A percentile compares a stretch with the other conserved stretches of the same genome.
phyloP scores from a whole-genome alignment of 2,329 filamentous ascomycete genomes.

The Apiospora phragmitis region DNA sequence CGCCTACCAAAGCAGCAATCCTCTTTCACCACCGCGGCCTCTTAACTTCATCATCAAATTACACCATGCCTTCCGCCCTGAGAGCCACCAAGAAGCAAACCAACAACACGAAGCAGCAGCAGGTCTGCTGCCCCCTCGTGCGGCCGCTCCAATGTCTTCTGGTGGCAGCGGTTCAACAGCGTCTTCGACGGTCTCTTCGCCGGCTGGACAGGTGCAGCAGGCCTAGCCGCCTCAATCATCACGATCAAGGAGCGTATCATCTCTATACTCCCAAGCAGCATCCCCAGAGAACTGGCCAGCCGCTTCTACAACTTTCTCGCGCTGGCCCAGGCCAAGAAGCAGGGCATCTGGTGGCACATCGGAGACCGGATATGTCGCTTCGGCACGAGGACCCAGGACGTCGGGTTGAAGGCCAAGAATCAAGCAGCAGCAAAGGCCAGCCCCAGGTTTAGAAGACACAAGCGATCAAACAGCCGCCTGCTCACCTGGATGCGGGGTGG shows the following conservation, averaged over 20 bases:
- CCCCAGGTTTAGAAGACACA: background rate
- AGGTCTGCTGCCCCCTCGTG: slow-evolving; percentile 2
- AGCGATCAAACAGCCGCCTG: background rate
- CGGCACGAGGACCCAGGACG: background rate
- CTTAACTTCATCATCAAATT: background rate
- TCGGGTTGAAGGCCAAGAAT: slow-evolving; percentile 6
- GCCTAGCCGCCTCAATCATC: background rate
- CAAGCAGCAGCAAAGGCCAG: background rate
- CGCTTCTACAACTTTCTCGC: background rate
- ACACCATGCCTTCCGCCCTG: background rate
- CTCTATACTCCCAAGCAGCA: background rate
- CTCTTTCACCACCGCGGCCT: background rate
- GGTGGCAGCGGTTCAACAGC: slow-evolving; percentile 7
- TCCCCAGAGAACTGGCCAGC: background rate
- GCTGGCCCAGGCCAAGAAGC: slow-evolving; percentile 9
- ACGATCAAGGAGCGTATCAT: background rate
- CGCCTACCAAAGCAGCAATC: background rate
- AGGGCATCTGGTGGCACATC: slow-evolving; percentile 11
- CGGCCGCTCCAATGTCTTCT: background rate
- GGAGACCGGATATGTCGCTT: slow-evolving; percentile 7
- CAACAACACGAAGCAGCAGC: background rate
- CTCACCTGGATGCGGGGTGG: slow-evolving; percentile 8
- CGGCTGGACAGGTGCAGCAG: background rate
- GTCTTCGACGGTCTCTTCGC: slow-evolving; percentile 1
- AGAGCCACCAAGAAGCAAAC: background rate